Percentiles rank a stretch among this genome's conserved stretches.
Evolutionary conservation across 805 yeast genomes (phyloP).

Genomic region (Monosporozyma siamensis): DNA sequence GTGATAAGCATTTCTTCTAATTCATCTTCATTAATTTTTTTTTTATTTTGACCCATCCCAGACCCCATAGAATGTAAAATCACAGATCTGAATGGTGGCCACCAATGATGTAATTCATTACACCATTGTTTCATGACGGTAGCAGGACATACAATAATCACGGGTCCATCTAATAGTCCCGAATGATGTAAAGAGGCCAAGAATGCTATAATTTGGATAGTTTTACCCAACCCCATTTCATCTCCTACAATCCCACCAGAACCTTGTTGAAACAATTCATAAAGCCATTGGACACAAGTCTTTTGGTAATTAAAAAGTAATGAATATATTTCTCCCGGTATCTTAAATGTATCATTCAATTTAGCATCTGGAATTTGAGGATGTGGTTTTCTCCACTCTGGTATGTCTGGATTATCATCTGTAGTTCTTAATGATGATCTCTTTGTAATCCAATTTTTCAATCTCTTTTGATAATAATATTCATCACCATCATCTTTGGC

Average conservation of each 20-base stretch:
- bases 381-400: conserved; percentile 70
- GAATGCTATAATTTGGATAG: conserved; percentile 86
- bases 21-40: conserved; percentile 36
- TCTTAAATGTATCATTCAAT: conserved; percentile 54
- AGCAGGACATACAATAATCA: conserved; percentile 88
- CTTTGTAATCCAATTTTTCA: conserved; percentile 48
- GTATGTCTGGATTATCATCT: conserved; percentile 17
- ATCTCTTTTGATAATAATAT: conserved; percentile 45
- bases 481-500: conserved; percentile 76
- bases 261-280: conserved; percentile 82
- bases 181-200: conserved; percentile 86
- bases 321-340: conserved; percentile 89
- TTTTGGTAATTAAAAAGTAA: conserved; percentile 86
- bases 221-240: conserved; percentile 97
- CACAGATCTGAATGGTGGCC: conserved; percentile 87
- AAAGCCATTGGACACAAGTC: conserved; percentile 95
- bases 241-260: conserved; percentile 96
- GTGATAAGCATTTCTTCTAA: conserved; percentile 40
- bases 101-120: conserved; percentile 93
- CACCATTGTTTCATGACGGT: conserved; percentile 96
- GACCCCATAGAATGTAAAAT: conserved; percentile 88
- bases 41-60: conserved; percentile 49
- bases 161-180: conserved; percentile 63
- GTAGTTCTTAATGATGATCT: conserved; percentile 37
- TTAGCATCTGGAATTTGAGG: conserved; percentile 70